Percentiles rank a stretch among this genome's conserved stretches.
Evolutionary conservation across 2,329 filamentous ascomycete species (phyloP).

Genomic region (Ophiostoma perfectum): DNA sequence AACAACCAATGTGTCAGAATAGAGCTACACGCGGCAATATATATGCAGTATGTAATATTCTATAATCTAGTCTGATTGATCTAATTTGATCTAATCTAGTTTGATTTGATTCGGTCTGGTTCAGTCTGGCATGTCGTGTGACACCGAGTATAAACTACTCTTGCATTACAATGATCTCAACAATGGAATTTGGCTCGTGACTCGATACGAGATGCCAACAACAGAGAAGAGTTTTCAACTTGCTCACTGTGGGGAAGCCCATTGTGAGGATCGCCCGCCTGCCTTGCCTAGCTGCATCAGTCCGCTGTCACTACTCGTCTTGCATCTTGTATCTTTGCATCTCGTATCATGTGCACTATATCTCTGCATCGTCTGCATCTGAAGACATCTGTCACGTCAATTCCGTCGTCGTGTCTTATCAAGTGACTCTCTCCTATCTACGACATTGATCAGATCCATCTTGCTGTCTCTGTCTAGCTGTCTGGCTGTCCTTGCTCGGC

Average conservation of each 20-base stretch:
- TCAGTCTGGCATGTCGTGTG: not conserved
- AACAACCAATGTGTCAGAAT: not conserved
- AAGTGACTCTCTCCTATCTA: slow-evolving; percentile 7
- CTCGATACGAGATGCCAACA: not conserved
- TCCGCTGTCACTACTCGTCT: not conserved
- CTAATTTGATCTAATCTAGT: no score
- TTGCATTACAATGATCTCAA: not conserved
- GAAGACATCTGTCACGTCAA: not conserved
- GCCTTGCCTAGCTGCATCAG: not conserved
- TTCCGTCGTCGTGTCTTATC: not conserved
- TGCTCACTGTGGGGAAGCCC: slow-evolving; percentile 9
- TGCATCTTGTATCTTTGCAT: no score
- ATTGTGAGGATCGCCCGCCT: not conserved
- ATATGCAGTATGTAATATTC: not conserved
- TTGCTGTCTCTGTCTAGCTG: not conserved
- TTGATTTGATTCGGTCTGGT: no score
- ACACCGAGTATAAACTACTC: not conserved
- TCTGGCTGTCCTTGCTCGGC: not conserved
- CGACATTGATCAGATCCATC: not conserved
- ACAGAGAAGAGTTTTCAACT: slow-evolving; percentile 4
- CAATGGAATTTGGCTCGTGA: not conserved
- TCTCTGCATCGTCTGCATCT: not conserved
- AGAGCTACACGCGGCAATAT: not conserved
- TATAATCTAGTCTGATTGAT: no score
- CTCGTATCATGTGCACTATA: no score